These are phyloP conservation scores for Penstemon barbatus DNA, from an alignment of 257 asterid species.

Conservation along the genomic window DNA sequence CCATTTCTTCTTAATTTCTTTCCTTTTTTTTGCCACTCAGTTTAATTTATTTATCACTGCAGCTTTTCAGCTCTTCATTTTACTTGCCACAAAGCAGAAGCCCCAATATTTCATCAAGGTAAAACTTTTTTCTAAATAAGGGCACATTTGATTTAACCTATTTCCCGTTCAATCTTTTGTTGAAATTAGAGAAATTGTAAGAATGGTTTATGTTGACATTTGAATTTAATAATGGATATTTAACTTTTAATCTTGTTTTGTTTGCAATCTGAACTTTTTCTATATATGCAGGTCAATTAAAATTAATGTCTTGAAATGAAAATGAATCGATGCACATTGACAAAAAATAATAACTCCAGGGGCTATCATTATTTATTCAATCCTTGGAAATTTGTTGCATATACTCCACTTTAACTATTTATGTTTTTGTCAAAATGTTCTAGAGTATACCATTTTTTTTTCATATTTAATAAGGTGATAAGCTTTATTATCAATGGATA, in stretches of 20 bases:
- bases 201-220: conserved; percentile 4
- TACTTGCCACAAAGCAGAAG: too few relatives aligned
- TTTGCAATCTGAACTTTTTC: conserved; percentile 22
- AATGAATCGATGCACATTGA: conserved; percentile 32
- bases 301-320: conserved; percentile 3
- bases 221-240: background rate
- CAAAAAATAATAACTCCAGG: background rate
- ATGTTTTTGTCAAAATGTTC: background rate
- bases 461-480: background rate
- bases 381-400: conserved; percentile 13
- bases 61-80: too few relatives aligned
- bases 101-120: too few relatives aligned
- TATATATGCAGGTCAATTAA: conserved; percentile 10
- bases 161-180: too few relatives aligned
- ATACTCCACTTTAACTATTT: background rate
- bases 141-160: too few relatives aligned
- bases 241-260: background rate
- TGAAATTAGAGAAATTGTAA: too few relatives aligned
- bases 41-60: too few relatives aligned
- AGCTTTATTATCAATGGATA: background rate
- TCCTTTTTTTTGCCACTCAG: too few relatives aligned
- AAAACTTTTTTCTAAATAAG: too few relatives aligned
- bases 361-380: conserved; percentile 4
- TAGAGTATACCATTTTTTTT: background rate
- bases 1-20: too few relatives aligned